These are phyloP conservation scores for Clarireedia hainanense DNA, from an alignment of 2,329 filamentous ascomycete species.

Conservation along the genomic window DNA sequence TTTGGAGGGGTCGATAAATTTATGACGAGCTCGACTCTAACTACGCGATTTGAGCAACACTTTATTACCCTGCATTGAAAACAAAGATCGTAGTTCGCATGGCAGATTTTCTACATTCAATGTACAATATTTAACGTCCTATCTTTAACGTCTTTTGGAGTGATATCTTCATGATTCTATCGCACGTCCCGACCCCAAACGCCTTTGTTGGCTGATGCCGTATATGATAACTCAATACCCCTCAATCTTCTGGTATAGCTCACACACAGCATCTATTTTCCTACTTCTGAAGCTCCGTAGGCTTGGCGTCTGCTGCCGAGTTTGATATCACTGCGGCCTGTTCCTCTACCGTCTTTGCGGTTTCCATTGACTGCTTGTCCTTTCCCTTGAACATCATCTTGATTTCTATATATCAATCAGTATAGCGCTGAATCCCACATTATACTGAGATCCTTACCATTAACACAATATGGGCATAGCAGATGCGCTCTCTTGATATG, in stretches of 20 bases:
- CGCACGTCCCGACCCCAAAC: slow-evolving; percentile 16
- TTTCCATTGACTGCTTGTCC: neutral
- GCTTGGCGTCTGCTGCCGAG: neutral
- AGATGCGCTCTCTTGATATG: slow-evolving; percentile 81
- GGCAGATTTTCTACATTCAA: slow-evolving; percentile 8
- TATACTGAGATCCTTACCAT: slow-evolving; percentile 48
- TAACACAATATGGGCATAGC: slow-evolving; percentile 79
- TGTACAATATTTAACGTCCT: slow-evolving; percentile 9
- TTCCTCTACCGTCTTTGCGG: neutral
- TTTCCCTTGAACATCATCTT: slow-evolving; percentile 22
- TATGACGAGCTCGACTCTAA: slow-evolving; percentile 1
- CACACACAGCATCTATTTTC: neutral
- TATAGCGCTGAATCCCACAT: neutral
- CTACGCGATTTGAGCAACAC: neutral
- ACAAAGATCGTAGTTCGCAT: neutral
- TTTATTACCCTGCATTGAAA: neutral
- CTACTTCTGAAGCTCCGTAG: neutral
- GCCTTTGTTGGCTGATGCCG: slow-evolving; percentile 13
- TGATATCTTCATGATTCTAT: slow-evolving; percentile 6
- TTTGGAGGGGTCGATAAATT: slow-evolving; percentile 10
- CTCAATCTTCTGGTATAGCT: neutral
- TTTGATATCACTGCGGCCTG: neutral
- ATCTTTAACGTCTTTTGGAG: neutral
- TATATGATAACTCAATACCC: slow-evolving; percentile 7
- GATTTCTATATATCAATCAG: slow-evolving; percentile 24